These are phyloP conservation scores for Rutstroemia sp. DNA, from an alignment of 2,329 filamentous ascomycete species.

Conservation along the genomic window DNA sequence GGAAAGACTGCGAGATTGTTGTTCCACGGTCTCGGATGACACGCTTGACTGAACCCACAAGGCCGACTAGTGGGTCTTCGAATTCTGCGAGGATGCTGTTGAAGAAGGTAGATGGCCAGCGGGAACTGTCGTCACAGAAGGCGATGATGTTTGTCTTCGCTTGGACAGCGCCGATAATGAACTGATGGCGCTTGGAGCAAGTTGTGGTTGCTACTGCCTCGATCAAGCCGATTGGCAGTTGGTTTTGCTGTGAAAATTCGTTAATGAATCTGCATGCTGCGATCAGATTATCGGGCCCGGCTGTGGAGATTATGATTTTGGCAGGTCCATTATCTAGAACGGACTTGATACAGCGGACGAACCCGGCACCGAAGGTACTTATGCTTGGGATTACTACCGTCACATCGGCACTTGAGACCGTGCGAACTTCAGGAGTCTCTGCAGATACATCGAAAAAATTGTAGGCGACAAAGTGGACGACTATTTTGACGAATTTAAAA, in stretches of 20 bases:
- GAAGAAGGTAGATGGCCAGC: conserved; percentile 17
- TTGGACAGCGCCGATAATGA: conserved; percentile 9
- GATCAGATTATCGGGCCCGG: conserved; percentile 7
- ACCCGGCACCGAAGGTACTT: conserved; percentile 13
- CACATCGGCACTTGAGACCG: conserved; percentile 13
- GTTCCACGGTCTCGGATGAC: conserved; percentile 34
- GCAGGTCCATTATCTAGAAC: conserved; percentile 13
- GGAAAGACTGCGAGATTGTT: conserved; percentile 9
- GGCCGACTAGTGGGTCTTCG: conserved; percentile 35
- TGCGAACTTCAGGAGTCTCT: neutral
- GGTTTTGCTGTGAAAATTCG: neutral
- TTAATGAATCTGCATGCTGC: neutral
- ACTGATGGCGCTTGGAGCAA: conserved; percentile 15
- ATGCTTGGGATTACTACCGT: conserved; percentile 21
- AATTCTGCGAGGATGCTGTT: conserved; percentile 15
- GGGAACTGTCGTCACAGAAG: conserved; percentile 18
- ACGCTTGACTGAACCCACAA: conserved; percentile 50
- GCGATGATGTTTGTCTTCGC: conserved; percentile 14
- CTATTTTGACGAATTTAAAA: conserved; percentile 19
- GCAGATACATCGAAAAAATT: neutral
- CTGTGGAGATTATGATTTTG: conserved; percentile 16
- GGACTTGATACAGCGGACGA: conserved; percentile 5
- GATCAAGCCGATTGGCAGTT: neutral
- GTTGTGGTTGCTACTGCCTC: conserved; percentile 1
- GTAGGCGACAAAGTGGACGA: conserved; percentile 17